Evolutionary conservation across 2,329 filamentous ascomycete species (phyloP), one percentile per base, ranked within the genome.

Genomic region (Colletotrichum tabaci): DNA sequence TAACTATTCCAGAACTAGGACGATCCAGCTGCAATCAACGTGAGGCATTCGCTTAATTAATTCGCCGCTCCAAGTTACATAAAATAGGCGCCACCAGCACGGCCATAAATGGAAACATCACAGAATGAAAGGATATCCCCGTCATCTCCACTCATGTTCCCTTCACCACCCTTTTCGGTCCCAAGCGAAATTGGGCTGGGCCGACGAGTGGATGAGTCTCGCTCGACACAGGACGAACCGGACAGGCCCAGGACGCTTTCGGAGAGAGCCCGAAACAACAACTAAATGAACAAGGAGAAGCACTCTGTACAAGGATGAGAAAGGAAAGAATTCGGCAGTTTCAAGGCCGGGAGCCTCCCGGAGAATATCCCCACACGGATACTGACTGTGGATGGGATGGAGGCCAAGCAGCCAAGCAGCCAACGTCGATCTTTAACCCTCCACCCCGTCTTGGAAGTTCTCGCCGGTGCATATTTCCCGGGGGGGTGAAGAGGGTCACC

Each of bases 101-200:
- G 16, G 16, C 26, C 2, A 15, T 6, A 7, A 18, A 23, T 12
- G 4, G 21, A 40, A 44, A 57, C 30, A 30, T 7, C 1, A 30
- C 30, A 30, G 30, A 7, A 30, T 30, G 30, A 30, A 30, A 47
- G n/a, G 42, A 18, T n/a, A 18, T 10, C 57, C 56, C 57, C 42
- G 10, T 35, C 15, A 30, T 60, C 57, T 18, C 42, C 42, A 60
- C 57, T 18, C 40, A 9, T 12, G 0, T 6, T 13, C 10, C 35
- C 38, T 12, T 50, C 30, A 30, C 23, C 35, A 38, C 42, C 38
- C 46, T 53, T 60, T 21, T 30, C 46, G 30, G 18, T 13, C 50
- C n/a, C 64, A 61, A 67, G 64, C 64, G 56, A 67, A 46, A 67
- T 67, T 67, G 56, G 16, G 35, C 47, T 26, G 23, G 53, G 38